Conservation (phyloP, 345 rosid genomes). For the Hibiscus mutabilis region DNA sequence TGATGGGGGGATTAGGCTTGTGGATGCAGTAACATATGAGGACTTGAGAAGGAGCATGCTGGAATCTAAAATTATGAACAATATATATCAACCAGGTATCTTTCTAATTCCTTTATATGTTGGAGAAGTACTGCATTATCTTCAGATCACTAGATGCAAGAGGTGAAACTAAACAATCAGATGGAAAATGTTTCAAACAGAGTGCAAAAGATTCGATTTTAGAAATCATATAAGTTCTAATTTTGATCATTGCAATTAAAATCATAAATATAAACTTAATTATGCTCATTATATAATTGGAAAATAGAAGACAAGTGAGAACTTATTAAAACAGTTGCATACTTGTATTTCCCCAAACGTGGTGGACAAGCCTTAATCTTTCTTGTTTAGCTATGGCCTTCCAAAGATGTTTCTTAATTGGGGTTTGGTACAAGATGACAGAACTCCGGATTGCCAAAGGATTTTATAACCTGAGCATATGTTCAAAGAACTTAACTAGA, state of each 20-base stretch:
- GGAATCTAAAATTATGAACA: constrained; percentile 36
- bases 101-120: neutral
- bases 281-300: neutral
- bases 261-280: neutral
- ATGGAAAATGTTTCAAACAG: neutral
- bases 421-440: constrained; percentile 47
- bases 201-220: neutral
- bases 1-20: too few relatives aligned
- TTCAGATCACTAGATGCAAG: neutral
- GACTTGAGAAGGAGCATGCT: constrained; percentile 81
- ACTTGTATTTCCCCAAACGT: too few relatives aligned
- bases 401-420: too few relatives aligned
- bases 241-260: neutral
- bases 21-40: too few relatives aligned
- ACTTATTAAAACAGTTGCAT: too few relatives aligned
- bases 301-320: too few relatives aligned
- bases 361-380: too few relatives aligned
- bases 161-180: neutral
- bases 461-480: constrained; percentile 59
- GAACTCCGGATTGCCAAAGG: constrained; percentile 69
- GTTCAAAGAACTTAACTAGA: neutral
- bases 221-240: neutral
- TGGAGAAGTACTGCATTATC: neutral
- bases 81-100: neutral
- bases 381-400: too few relatives aligned